phyloP scores from a whole-genome alignment of 495 filamentous ascomycete species.

The Penicillium samsonianum region DNA sequence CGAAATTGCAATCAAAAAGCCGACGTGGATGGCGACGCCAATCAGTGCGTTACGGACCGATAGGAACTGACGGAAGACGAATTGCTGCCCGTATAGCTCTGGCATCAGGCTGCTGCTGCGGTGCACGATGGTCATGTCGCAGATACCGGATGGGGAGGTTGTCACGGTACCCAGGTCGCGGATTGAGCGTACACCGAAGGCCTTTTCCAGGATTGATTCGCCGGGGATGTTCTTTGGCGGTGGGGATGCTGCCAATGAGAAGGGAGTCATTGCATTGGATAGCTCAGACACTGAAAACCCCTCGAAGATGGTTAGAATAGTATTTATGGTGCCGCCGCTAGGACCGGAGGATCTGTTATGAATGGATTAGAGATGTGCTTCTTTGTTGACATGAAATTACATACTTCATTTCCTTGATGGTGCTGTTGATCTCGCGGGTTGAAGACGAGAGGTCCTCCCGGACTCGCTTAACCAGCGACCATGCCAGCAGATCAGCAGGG shows the following conservation, averaged over 20 bases:
- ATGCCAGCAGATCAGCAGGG: constrained; percentile 78
- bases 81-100: constrained; percentile 69
- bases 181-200: constrained; percentile 63
- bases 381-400: constrained; percentile 15
- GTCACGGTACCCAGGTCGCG: constrained; percentile 69
- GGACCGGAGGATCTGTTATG: constrained; percentile 47
- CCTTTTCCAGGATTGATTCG: constrained; percentile 36
- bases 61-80: constrained; percentile 70
- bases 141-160: constrained; percentile 55
- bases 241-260: constrained; percentile 63
- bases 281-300: constrained; percentile 60
- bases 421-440: constrained; percentile 60
- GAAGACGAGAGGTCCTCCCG: constrained; percentile 57
- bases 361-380: constrained; percentile 9
- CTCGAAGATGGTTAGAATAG: constrained; percentile 64
- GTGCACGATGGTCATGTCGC: constrained; percentile 69
- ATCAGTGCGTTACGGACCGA: constrained; percentile 58
- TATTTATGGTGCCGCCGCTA: constrained; percentile 75
- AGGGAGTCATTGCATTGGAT: constrained; percentile 57
- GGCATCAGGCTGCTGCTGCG: constrained; percentile 75
- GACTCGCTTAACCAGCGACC: constrained; percentile 64
- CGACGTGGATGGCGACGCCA: constrained; percentile 59
- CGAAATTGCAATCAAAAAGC: constrained; percentile 50
- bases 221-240: constrained; percentile 40
- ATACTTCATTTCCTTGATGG: constrained; percentile 63